Evolutionary conservation across 2,329 filamentous ascomycete genomes (phyloP).

Genomic region (Penicillium sp.): DNA sequence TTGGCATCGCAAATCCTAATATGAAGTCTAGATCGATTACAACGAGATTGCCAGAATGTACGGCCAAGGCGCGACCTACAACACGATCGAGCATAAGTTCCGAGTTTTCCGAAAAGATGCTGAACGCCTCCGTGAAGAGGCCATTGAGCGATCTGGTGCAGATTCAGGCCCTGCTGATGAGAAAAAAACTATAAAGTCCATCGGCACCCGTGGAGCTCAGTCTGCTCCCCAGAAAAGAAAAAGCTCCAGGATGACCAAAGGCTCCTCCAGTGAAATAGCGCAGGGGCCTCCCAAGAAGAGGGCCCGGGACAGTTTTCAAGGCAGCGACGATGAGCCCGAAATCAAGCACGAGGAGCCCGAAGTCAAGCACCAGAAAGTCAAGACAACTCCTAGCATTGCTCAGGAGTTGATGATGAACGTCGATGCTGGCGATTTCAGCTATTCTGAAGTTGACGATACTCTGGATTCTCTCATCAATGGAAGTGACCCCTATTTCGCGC

Average conservation of each 20-base stretch:
- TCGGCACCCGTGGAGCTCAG: not conserved
- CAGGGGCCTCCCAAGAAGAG: not conserved
- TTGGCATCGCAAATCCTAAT: not conserved
- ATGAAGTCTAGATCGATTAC: constrained; percentile 48
- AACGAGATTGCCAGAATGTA: constrained; percentile 49
- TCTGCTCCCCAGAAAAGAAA: not conserved
- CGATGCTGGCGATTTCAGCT: too few relatives aligned
- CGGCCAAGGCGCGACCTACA: constrained; percentile 52
- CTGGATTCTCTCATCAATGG: not conserved
- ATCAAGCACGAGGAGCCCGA: too few relatives aligned
- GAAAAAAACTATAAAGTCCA: not conserved
- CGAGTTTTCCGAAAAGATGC: constrained; percentile 51
- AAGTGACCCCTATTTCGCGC: not conserved
- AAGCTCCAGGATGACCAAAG: not conserved
- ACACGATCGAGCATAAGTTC: constrained; percentile 53
- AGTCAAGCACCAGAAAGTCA: not conserved
- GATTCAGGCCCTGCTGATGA: not conserved
- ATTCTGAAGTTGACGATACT: not conserved
- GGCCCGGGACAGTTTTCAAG: not conserved
- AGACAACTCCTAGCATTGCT: not conserved
- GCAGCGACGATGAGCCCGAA: not conserved
- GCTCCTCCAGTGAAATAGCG: not conserved
- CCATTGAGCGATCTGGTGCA: not conserved
- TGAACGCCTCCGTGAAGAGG: constrained; percentile 31
- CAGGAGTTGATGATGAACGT: not conserved